These are phyloP conservation scores for Hyaloscypha bicolor DNA, from an alignment of 495 filamentous ascomycete species.

Conservation along the genomic window DNA sequence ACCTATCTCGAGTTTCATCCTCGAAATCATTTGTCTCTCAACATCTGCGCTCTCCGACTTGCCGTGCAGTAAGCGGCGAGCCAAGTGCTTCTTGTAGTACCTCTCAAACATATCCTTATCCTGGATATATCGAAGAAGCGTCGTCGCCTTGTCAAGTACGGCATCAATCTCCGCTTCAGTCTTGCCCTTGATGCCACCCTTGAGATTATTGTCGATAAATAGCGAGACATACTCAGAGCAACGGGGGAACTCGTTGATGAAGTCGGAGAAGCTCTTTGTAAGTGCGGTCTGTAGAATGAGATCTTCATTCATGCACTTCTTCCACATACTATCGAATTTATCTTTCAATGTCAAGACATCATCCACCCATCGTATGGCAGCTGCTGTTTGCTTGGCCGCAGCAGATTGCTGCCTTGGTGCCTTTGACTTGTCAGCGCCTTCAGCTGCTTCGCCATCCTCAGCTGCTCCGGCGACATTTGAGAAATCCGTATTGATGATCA, in stretches of 20 bases:
- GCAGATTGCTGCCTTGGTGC: conserved; percentile 45
- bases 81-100: conserved; percentile 98
- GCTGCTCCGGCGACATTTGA: conserved; percentile 27
- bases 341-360: conserved; percentile 83
- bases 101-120: conserved; percentile 96
- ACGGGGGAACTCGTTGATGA: conserved; percentile 84
- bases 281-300: conserved; percentile 78
- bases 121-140: conserved; percentile 78
- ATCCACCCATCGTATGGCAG: conserved; percentile 95
- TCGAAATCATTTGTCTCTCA: conserved; percentile 92
- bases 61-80: conserved; percentile 78
- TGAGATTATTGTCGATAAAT: conserved; percentile 96
- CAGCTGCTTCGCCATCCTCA: conserved; percentile 39
- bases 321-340: conserved; percentile 84
- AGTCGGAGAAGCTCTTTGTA: conserved; percentile 80
- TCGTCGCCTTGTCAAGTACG: conserved; percentile 88
- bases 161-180: conserved; percentile 86
- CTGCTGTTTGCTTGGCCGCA: conserved; percentile 62
- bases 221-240: conserved; percentile 92
- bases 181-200: conserved; percentile 90
- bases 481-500: conserved; percentile 42
- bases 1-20: conserved; percentile 94
- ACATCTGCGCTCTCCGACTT: conserved; percentile 86
- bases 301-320: conserved; percentile 69
- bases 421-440: conserved; percentile 49